Conservation (phyloP, 768 basidiomycete genomes). For the Lentinula sp. region DNA sequence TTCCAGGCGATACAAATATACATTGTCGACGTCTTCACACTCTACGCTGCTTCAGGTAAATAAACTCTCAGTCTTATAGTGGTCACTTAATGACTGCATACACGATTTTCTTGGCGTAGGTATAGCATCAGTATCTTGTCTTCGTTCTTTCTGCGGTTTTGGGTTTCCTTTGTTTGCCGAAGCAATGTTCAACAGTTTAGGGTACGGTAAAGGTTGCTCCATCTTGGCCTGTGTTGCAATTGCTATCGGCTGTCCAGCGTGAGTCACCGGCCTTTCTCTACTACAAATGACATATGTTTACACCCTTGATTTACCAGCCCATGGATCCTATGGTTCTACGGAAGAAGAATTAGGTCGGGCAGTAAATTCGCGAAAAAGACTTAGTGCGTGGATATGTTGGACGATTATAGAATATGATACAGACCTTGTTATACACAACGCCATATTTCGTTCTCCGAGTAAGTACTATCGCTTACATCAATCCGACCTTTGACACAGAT, state of each 20-base stretch:
- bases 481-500: too few species aligned
- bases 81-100: not conserved
- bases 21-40: slow-evolving; percentile 58
- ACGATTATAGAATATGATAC: not conserved
- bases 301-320: slow-evolving; percentile 21
- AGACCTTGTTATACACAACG: not conserved
- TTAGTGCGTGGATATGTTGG: not conserved
- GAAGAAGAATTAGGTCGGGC: slow-evolving; percentile 30
- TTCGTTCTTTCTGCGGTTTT: slow-evolving; percentile 66
- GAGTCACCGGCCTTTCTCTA: slow-evolving; percentile 14
- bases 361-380: slow-evolving; percentile 16
- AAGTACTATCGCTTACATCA: too few species aligned
- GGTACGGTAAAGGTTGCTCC: slow-evolving; percentile 66
- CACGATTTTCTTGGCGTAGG: slow-evolving; percentile 38
- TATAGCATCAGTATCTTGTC: slow-evolving; percentile 44
- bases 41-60: slow-evolving; percentile 63
- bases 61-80: not conserved
- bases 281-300: not conserved
- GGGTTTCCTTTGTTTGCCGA: slow-evolving; percentile 77
- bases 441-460: too few species aligned
- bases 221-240: slow-evolving; percentile 56
- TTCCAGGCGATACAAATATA: slow-evolving; percentile 66
- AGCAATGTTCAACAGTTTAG: slow-evolving; percentile 56
- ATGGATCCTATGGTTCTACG: slow-evolving; percentile 37
- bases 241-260: slow-evolving; percentile 56